These are phyloP conservation scores for Hypoxylon sp. DNA, from an alignment of 2,329 filamentous ascomycete genomes.

Conservation along the genomic window DNA sequence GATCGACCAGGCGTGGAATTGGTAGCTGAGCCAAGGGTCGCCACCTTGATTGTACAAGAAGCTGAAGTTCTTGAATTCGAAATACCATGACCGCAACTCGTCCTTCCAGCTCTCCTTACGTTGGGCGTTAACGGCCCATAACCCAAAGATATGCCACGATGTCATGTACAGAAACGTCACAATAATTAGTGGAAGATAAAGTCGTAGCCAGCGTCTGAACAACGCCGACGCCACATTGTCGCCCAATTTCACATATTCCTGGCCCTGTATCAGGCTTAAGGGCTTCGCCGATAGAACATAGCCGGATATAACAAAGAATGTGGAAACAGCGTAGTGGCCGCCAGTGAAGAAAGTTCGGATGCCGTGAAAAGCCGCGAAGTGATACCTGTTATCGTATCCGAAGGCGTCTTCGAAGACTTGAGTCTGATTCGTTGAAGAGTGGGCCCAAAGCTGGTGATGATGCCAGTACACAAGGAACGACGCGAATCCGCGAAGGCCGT, in stretches of 20 bases:
- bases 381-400: slow-evolving; percentile 63
- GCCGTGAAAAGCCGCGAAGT: slow-evolving; percentile 68
- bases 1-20: slow-evolving; percentile 75
- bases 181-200: slow-evolving; percentile 67
- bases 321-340: slow-evolving; percentile 71
- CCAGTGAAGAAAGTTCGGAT: slow-evolving; percentile 73
- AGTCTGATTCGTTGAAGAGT: slow-evolving; percentile 58
- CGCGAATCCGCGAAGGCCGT: slow-evolving; percentile 77
- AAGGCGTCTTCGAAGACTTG: slow-evolving; percentile 67
- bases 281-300: slow-evolving; percentile 69
- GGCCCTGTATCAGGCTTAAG: slow-evolving; percentile 61
- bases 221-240: slow-evolving; percentile 64
- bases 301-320: slow-evolving; percentile 71
- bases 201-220: slow-evolving; percentile 65
- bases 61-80: slow-evolving; percentile 77
- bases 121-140: slow-evolving; percentile 59
- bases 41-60: slow-evolving; percentile 74
- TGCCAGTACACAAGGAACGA: slow-evolving; percentile 76
- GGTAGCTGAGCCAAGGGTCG: slow-evolving; percentile 70
- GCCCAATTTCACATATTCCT: slow-evolving; percentile 59
- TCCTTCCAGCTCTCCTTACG: slow-evolving; percentile 59
- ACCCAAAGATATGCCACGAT: slow-evolving; percentile 67
- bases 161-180: slow-evolving; percentile 69
- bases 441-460: slow-evolving; percentile 72
- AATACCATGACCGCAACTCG: slow-evolving; percentile 66